Conservation (phyloP, 352 stramenopile species). For the Pythium phragmiticola region DNA sequence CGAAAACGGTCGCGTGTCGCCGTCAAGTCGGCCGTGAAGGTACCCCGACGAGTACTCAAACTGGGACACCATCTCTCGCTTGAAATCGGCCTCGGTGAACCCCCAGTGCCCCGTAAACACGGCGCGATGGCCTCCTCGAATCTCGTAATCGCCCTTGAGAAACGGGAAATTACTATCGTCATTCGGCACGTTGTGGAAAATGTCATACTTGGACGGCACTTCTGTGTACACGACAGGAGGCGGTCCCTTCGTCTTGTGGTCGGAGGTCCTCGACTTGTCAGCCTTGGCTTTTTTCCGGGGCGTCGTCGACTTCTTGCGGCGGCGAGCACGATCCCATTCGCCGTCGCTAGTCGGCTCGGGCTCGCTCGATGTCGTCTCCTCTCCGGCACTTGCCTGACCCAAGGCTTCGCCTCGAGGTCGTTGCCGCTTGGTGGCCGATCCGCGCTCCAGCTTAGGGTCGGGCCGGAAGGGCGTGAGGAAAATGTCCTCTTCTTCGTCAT, state of each 20-base stretch:
- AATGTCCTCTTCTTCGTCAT: slow-evolving; percentile 22
- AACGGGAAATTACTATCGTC: slow-evolving; percentile 51
- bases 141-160: slow-evolving; percentile 50
- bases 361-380: slow-evolving; percentile 24
- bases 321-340: slow-evolving; percentile 1
- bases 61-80: slow-evolving; percentile 35
- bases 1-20: slow-evolving; percentile 56
- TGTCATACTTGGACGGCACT: slow-evolving; percentile 37
- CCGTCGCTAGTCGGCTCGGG: slow-evolving; percentile 15
- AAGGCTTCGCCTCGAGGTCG: slow-evolving; percentile 6
- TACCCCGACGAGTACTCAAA: slow-evolving; percentile 65
- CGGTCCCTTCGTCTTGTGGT: no score
- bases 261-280: no score
- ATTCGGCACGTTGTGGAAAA: slow-evolving; percentile 42
- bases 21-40: slow-evolving; percentile 25
- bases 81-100: slow-evolving; percentile 62
- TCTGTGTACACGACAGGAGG: slow-evolving; percentile 18
- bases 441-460: slow-evolving; percentile 9
- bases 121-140: slow-evolving; percentile 42
- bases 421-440: slow-evolving; percentile 30
- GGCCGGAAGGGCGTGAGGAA: slow-evolving; percentile 20
- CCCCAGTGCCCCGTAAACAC: slow-evolving; percentile 59
- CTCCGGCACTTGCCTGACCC: neutral
- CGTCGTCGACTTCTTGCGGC: neutral
- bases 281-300: neutral